These are phyloP conservation scores for Scenedesmus sp. DNA, from an alignment of 163 green algal genomes.

Conservation along the genomic window DNA sequence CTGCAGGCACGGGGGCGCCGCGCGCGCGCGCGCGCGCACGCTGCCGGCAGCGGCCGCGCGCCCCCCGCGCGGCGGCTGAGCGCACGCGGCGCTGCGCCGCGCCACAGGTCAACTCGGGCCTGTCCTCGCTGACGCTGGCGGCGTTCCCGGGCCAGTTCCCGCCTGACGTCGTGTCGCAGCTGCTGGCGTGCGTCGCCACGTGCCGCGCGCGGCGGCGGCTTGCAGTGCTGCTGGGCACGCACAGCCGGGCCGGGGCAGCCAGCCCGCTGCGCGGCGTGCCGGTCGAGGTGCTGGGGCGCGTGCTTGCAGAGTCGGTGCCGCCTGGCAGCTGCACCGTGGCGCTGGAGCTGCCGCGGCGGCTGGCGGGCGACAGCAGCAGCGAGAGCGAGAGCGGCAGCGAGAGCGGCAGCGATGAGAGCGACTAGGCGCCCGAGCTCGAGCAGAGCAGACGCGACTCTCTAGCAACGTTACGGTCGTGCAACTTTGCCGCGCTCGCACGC, in stretches of 20 bases:
- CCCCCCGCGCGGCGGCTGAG: too few relatives aligned
- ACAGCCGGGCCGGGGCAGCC: neutral
- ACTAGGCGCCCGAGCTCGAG: too few relatives aligned
- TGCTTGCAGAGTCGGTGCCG: slow-evolving; percentile 12
- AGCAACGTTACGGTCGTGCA: too few relatives aligned
- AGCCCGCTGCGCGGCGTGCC: slow-evolving; percentile 10
- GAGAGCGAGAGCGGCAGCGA: neutral
- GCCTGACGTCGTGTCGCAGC: slow-evolving; percentile 5
- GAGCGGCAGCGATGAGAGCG: neutral
- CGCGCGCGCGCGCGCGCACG: too few relatives aligned
- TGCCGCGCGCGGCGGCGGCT: neutral
- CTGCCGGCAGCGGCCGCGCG: too few relatives aligned
- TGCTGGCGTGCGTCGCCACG: neutral
- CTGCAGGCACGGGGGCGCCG: too few relatives aligned
- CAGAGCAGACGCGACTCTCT: too few relatives aligned
- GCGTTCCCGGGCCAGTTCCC: slow-evolving; percentile 22
- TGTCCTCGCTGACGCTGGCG: slow-evolving; percentile 4
- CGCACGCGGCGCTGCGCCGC: too few relatives aligned
- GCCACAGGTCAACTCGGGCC: slow-evolving; percentile 39
- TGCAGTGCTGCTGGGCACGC: slow-evolving; percentile 12
- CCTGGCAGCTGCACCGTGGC: neutral
- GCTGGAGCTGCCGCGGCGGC: neutral
- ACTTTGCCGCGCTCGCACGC: too few relatives aligned
- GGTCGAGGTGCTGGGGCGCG: slow-evolving; percentile 13
- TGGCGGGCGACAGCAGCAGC: slow-evolving; percentile 24